phyloP scores from a whole-genome alignment of 2,329 filamentous ascomycete genomes.

The Stagonosporopsis rhizophila region DNA sequence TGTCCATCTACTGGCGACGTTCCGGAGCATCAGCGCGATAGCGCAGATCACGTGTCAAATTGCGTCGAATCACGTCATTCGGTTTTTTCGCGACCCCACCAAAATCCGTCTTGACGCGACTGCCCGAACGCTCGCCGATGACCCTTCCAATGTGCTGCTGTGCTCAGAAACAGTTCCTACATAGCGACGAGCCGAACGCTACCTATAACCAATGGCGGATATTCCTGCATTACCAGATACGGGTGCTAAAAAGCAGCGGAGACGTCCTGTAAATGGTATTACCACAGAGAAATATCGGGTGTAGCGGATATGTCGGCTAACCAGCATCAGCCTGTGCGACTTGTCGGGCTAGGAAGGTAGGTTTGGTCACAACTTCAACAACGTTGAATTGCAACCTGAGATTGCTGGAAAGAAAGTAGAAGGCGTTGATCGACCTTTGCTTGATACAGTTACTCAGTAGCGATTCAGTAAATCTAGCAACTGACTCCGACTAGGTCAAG shows the following conservation, averaged over 20 bases:
- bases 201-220: slow-evolving; percentile 16
- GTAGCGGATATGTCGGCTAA: slow-evolving; percentile 15
- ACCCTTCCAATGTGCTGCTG: slow-evolving; percentile 11
- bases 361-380: not conserved
- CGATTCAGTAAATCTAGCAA: not conserved
- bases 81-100: slow-evolving; percentile 14
- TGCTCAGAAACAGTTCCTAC: slow-evolving; percentile 4
- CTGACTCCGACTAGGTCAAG: slow-evolving; percentile 35
- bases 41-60: not conserved
- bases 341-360: slow-evolving; percentile 29
- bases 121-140: slow-evolving; percentile 18
- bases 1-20: not conserved
- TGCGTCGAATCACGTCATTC: slow-evolving; percentile 13
- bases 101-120: slow-evolving; percentile 14
- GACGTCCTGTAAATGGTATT: slow-evolving; percentile 37
- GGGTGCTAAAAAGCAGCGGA: slow-evolving; percentile 32
- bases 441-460: not conserved
- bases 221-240: slow-evolving; percentile 17
- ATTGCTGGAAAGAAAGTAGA: not conserved
- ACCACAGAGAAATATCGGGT: not conserved
- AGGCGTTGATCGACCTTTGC: not conserved
- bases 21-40: not conserved
- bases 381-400: not conserved
- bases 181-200: slow-evolving; percentile 22
- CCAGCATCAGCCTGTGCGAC: slow-evolving; percentile 26